Base-by-base conservation (phyloP, 345 rosid genomes). In the Eutrema yunnanense region DNA sequence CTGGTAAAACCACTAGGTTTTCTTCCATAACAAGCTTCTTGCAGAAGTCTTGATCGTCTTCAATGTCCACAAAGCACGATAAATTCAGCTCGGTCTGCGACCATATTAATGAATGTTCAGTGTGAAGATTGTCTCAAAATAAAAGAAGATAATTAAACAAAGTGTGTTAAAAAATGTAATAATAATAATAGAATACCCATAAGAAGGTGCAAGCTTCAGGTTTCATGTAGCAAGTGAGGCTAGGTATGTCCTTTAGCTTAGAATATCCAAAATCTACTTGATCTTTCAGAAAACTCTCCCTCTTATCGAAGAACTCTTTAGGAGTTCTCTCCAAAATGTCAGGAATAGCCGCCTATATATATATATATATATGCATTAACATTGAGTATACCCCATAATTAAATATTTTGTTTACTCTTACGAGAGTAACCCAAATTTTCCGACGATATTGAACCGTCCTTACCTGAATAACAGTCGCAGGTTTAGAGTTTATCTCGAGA, bases 151-250 rank as follows among this genome's bases (percentile, higher is more conserved):
- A 6, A 59, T 19, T 19, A 19, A 16, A 16, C 16, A 27, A 10
- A 67, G 6, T 49, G 50, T 16, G 8, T 13, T 19, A 13, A 0
- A 22, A 40, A 16, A 9, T 55, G 53, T 41, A 40, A 47, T n/a
- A 44, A 44, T 36, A n/a, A 11, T 4, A 36, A 43, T 47, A 40
- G 10, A 77, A 3, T 80, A 88, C 98, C 96, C 90, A 78, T 47
- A 84, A 78, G 73, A 78, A 88, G 83, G 87, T 88, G 65, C 88
- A 83, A 3, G 87, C 87, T 60, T 87, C 92, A 9, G 88, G 87
- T 80, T 82, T 88, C 30, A 29, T 69, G 34, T 79, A 78, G 72
- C 87, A 87, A 5, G 84, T 81, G 68, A 88, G 69, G 77, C 84
- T 81, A 49, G 91, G 85, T 8, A 86, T 22, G 26, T 22, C 2